Evolutionary conservation across 2,329 filamentous ascomycete genomes (phyloP).

Genomic region (Geoglossum cookeanum): DNA sequence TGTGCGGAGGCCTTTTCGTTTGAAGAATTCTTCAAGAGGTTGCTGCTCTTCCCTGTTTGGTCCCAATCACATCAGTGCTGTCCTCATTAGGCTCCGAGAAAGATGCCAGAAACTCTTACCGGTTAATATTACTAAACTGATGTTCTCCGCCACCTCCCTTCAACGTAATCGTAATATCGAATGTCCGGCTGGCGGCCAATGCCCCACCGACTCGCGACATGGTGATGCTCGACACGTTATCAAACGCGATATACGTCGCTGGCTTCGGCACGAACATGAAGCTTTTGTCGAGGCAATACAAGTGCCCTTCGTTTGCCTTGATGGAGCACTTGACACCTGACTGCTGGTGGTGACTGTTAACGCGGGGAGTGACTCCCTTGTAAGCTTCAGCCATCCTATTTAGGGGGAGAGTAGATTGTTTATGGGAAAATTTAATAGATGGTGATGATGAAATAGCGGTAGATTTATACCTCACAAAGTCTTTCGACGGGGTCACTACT

Average conservation of each 20-base stretch:
- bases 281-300: conserved; percentile 94
- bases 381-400: neutral
- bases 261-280: conserved; percentile 99
- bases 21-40: conserved; percentile 93
- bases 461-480: conserved; percentile 52
- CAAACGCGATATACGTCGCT: conserved; percentile 89
- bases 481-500: conserved; percentile 79
- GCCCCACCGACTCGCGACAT: conserved; percentile 93
- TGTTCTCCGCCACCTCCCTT: conserved; percentile 76
- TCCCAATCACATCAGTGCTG: neutral
- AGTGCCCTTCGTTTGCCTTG: conserved; percentile 93
- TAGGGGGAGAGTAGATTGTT: neutral
- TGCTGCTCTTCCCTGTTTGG: conserved; percentile 62
- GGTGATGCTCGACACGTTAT: conserved; percentile 77
- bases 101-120: conserved; percentile 25
- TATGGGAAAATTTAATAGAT: neutral
- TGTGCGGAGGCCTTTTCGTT: conserved; percentile 79
- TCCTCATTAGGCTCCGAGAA: no score
- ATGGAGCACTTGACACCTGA: conserved; percentile 98
- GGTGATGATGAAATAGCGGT: neutral
- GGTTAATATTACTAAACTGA: conserved; percentile 98
- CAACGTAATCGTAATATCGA: conserved; percentile 86
- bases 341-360: conserved; percentile 61
- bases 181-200: conserved; percentile 82
- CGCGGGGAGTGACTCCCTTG: neutral